phyloP scores from a whole-genome alignment of 805 yeast species.

The Priceomyces carsonii region DNA sequence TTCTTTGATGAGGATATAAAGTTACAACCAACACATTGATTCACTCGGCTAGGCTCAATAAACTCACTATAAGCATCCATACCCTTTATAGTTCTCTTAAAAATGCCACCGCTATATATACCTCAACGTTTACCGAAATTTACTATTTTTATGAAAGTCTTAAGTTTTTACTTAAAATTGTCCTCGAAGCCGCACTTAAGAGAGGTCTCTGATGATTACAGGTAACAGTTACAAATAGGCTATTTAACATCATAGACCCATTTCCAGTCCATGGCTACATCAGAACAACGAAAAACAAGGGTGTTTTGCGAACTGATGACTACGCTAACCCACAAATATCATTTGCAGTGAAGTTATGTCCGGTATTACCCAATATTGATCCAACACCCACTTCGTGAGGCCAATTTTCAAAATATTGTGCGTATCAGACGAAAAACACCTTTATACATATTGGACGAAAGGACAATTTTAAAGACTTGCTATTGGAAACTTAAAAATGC shows the following conservation, averaged over 20 bases:
- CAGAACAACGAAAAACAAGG: neutral
- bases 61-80: slow-evolving; percentile 85
- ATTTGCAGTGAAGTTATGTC: neutral
- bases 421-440: slow-evolving; percentile 8
- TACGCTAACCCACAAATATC: slow-evolving; percentile 3
- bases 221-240: neutral
- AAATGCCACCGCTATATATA: no score
- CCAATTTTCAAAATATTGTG: slow-evolving; percentile 3
- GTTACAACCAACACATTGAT: slow-evolving; percentile 57
- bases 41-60: slow-evolving; percentile 71
- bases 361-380: slow-evolving; percentile 2
- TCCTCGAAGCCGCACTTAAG: slow-evolving; percentile 13
- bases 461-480: slow-evolving; percentile 6
- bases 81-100: neutral
- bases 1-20: slow-evolving; percentile 45
- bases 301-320: neutral
- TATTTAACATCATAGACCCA: neutral
- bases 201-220: slow-evolving; percentile 6
- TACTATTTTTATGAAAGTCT: no score
- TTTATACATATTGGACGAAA: slow-evolving; percentile 7
- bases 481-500: neutral
- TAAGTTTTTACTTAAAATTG: no score
- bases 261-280: slow-evolving; percentile 1
- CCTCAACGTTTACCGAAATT: no score
- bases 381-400: slow-evolving; percentile 10